Evolutionary conservation across 352 stramenopile species (phyloP), one percentile per base, ranked within the genome.

Genomic region (Phytophthora multivora): DNA sequence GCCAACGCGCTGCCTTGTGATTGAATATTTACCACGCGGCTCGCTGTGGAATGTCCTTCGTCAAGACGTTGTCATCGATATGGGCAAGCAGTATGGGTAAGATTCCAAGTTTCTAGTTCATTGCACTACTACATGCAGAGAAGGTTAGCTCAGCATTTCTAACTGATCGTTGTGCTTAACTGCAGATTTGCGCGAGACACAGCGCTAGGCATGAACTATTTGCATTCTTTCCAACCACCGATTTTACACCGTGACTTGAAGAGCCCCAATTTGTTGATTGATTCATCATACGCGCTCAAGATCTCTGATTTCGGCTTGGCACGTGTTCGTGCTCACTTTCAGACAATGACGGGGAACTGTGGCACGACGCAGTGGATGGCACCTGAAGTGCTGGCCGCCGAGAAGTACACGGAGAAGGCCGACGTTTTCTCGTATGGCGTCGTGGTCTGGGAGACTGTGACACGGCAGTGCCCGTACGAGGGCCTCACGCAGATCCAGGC

Each of bases 401-500:
- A 92, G 28, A 94, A 94, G 61, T 94, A 94, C 74, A 93, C 87
- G 28, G 86, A 96, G 58, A 94, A 94, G 59, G 85, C 87, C 12
- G 87, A 96, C 57, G 85, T 96, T 16, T 96, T 94, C 31, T 96
- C 87, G 19, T 96, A 89, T 59, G 87, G 83, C 21, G 77, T 96
- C 16, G 87, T 96, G n/a, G 68, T 88, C 13, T 95, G 84, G 84
- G 87, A 95, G 59, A 97, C 93, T 4, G 86, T 97, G 51, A 96
- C 92, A 36, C 75, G 90, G 6, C 78, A 89, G 33, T 97, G 95
- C 73, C 93, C 93, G 12, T 98, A 97, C 63, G 88, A 97, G 40
- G 93, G 89, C 3, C 71, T 98, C 51, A 89, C 90, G 19, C 91
- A 96, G 55, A 96, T 97, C 51, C 87, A 97, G 62, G 83, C 85